These are phyloP conservation scores for Mycena pura DNA, from an alignment of 768 basidiomycete species.

Conservation along the genomic window DNA sequence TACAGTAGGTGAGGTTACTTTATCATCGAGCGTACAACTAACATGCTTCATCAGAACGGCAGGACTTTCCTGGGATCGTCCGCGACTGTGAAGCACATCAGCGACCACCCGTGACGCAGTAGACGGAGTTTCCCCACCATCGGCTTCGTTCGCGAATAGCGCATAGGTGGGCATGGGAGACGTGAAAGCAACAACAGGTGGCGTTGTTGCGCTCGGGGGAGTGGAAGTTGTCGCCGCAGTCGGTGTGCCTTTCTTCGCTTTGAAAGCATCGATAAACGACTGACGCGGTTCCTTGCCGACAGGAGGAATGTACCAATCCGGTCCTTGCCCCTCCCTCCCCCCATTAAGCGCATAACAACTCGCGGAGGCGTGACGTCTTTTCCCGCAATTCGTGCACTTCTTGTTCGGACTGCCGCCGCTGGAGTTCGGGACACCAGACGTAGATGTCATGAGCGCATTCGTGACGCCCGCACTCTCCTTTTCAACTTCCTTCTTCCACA, in stretches of 20 bases:
- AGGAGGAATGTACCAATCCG: not conserved
- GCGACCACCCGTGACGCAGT: too few species aligned
- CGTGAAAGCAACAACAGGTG: too few species aligned
- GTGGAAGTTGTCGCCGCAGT: not conserved
- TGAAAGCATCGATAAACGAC: not conserved
- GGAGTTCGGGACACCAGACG: not conserved
- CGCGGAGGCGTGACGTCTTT: conserved; percentile 19
- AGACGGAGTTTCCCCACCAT: too few species aligned
- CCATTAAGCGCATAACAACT: conserved; percentile 36
- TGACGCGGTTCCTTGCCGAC: not conserved
- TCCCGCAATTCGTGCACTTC: conserved; percentile 28
- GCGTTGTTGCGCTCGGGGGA: too few species aligned
- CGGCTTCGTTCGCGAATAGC: too few species aligned
- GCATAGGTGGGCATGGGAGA: too few species aligned
- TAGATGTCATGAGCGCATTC: not conserved
- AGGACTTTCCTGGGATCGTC: too few species aligned
- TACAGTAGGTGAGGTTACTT: too few species aligned
- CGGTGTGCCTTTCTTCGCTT: not conserved
- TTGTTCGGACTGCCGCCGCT: not conserved
- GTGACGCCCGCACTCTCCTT: too few species aligned
- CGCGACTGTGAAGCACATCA: too few species aligned
- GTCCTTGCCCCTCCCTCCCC: conserved; percentile 36
- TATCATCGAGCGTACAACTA: too few species aligned
- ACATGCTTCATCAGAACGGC: too few species aligned
- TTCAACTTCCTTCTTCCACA: not conserved